phyloP scores from a whole-genome alignment of 768 basidiomycete genomes.

The Gymnopilus dilepis region DNA sequence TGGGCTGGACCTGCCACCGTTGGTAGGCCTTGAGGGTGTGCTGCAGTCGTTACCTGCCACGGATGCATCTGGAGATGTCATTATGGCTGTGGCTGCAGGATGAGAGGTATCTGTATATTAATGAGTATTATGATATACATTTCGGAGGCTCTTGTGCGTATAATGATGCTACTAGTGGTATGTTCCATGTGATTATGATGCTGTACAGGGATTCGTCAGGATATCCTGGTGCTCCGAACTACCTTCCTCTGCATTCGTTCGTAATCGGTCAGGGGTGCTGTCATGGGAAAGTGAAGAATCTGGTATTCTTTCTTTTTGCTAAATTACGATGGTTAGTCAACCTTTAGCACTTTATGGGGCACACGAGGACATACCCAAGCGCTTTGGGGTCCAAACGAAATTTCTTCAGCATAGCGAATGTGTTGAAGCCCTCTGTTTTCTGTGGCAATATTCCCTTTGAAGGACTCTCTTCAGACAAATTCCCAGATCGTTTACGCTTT shows the following conservation, averaged over 20 bases:
- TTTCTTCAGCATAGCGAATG: slow-evolving; percentile 35
- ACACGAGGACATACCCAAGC: slow-evolving; percentile 40
- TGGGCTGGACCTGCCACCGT: slow-evolving; percentile 67
- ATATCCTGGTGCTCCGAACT: slow-evolving; percentile 55
- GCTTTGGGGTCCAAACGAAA: slow-evolving; percentile 53
- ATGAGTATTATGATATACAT: background rate
- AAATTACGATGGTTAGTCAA: slow-evolving; percentile 8
- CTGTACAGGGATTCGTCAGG: slow-evolving; percentile 23
- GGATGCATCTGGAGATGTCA: slow-evolving; percentile 47
- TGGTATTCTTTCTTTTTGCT: slow-evolving; percentile 73
- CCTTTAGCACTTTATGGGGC: background rate
- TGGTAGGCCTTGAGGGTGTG: slow-evolving; percentile 37
- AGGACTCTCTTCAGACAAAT: slow-evolving; percentile 4
- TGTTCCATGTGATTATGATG: background rate
- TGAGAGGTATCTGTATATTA: background rate
- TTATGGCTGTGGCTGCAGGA: slow-evolving; percentile 42
- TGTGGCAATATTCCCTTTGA: slow-evolving; percentile 13
- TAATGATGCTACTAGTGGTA: background rate
- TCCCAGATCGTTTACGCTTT: slow-evolving; percentile 28
- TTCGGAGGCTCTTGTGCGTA: background rate
- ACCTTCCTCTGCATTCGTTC: slow-evolving; percentile 56
- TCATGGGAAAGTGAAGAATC: slow-evolving; percentile 82
- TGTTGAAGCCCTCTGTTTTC: slow-evolving; percentile 23
- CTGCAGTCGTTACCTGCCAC: slow-evolving; percentile 15
- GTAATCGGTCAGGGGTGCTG: slow-evolving; percentile 57